Evolutionary conservation across 192 early-diverging fungal genomes (phyloP).

Genomic region (Chytriomyces sp.): DNA sequence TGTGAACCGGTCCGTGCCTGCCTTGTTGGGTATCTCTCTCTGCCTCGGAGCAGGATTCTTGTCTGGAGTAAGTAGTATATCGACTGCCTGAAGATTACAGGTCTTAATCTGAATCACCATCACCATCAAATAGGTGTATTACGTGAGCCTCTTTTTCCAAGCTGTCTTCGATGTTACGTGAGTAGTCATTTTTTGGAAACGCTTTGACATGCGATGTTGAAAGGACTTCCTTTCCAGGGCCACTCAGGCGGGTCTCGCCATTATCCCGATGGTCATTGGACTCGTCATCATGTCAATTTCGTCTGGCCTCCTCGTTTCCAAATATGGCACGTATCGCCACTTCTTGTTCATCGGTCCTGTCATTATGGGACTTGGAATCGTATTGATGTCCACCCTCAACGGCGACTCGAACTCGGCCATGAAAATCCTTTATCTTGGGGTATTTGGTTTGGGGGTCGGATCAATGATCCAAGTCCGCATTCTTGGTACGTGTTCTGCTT

Average conservation of each 20-base stretch:
- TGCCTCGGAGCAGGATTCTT: slow-evolving; percentile 47
- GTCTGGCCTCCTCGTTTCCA: slow-evolving; percentile 26
- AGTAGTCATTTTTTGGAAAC: no score
- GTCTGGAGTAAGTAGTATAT: slow-evolving; percentile 67
- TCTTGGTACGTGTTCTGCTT: slow-evolving; percentile 44
- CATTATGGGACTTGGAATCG: slow-evolving; percentile 54
- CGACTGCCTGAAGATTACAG: slow-evolving; percentile 36
- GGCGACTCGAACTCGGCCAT: slow-evolving; percentile 42
- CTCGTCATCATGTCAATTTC: slow-evolving; percentile 65
- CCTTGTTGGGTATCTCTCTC: slow-evolving; percentile 37
- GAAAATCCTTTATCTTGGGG: slow-evolving; percentile 63
- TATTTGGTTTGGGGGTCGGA: slow-evolving; percentile 72
- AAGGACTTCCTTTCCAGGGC: slow-evolving; percentile 72
- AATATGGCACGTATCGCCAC: slow-evolving; percentile 14
- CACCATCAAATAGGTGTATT: no score
- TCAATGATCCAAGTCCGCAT: slow-evolving; percentile 68
- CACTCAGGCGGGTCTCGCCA: slow-evolving; percentile 68
- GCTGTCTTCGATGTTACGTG: slow-evolving; percentile 69
- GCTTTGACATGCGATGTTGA: no score
- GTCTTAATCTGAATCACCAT: background rate
- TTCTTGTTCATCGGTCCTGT: slow-evolving; percentile 19
- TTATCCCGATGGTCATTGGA: slow-evolving; percentile 72
- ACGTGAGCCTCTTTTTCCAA: slow-evolving; percentile 77
- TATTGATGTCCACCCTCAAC: slow-evolving; percentile 63
- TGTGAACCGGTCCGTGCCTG: slow-evolving; percentile 46